Base-by-base conservation (phyloP, 176 grass and related monocot species). In the Lolium perenne region DNA sequence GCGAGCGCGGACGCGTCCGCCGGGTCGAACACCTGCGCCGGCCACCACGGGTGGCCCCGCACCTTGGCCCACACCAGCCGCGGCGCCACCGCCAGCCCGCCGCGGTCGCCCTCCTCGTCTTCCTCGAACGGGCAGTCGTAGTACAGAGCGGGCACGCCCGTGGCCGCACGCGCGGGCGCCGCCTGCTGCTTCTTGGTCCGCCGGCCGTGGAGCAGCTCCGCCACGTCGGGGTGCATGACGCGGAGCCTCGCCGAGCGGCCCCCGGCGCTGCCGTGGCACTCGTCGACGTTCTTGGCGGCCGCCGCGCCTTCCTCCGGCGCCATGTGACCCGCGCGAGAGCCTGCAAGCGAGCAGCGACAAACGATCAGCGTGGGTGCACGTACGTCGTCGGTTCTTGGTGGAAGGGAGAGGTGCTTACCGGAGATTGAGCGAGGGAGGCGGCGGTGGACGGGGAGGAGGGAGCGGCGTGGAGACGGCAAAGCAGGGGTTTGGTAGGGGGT, bases 41-140 rank as follows among this genome's bases (percentile, higher is more conserved):
- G 95, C 92, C 95, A 97, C 95, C 95, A 97, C 47, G 92, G 92
- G 74, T 97, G 87, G 62, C 53, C 25, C 88, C 21, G 63, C 64
- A 97, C 91, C 86, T 94, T 97, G 76, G 49, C 78, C 90, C 91
- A 94, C 29, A 93, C 95, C 40, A 94, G 65, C 35, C 91, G 83
- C 0, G 80, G 70, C n/a, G 86, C 38, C 64, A 53, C 45, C 51
- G 72, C 23, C 12, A 97, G 85, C 7, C 25, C 59, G 18, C 7
- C 59, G 18, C 17, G 25, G n/a, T 10, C 51, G 1, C 8, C 49
- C 4, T 38, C 83, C 4, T 22, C 75, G 43, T 80, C 92, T 1
- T 80, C 80, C 82, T 92, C 88, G 45, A 91, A 94, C 21, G 65
- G 38, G 61, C 55, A 91, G 18, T 53, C 58, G 80, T 94, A 43